Percentiles rank a stretch among this genome's conserved stretches.
Conservation (phyloP, 306 rosid species). For the Acacia confusa region DNA sequence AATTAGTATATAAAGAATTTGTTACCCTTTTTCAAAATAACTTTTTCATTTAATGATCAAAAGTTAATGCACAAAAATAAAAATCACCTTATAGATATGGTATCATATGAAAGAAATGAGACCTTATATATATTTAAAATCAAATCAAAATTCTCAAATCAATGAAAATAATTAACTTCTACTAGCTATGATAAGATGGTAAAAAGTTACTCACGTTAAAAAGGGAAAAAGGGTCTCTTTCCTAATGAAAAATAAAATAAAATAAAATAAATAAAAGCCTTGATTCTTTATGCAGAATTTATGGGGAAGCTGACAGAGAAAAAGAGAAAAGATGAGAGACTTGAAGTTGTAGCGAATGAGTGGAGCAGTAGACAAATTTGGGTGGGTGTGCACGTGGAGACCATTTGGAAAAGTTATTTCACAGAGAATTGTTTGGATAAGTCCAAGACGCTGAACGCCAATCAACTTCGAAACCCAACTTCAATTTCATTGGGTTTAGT, state of each 20-base stretch:
- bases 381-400: background rate
- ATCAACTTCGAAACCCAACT: background rate
- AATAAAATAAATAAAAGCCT: no score
- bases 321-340: background rate
- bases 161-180: background rate
- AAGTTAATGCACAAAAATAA: no score
- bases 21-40: no score
- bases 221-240: no score
- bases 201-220: background rate
- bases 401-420: background rate
- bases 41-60: no score
- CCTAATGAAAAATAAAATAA: no score
- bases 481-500: background rate
- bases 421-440: background rate
- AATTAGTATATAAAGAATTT: no score
- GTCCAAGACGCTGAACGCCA: constrained; percentile 9
- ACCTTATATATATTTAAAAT: no score
- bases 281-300: background rate
- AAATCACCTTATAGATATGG: no score
- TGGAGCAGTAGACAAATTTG: background rate
- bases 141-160: no score
- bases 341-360: background rate
- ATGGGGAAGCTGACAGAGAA: background rate
- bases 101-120: no score
- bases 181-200: no score